Conservation (phyloP, 2,329 filamentous ascomycete species). For the Curvularia hawaiiensis region DNA sequence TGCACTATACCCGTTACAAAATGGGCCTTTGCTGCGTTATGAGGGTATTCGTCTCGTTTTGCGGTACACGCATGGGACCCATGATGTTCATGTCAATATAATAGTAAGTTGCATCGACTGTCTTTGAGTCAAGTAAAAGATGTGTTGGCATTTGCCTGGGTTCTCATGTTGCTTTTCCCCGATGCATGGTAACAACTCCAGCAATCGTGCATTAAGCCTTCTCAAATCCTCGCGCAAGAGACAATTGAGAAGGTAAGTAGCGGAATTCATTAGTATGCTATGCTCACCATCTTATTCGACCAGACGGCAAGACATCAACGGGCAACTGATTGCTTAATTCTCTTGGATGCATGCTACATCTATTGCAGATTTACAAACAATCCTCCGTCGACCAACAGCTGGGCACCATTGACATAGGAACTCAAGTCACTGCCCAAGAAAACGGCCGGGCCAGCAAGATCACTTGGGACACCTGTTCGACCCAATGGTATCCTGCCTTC, state of each 20-base stretch:
- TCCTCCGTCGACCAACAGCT: conserved; percentile 85
- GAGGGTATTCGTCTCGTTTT: background rate
- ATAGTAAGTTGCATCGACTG: background rate
- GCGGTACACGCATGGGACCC: background rate
- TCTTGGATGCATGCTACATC: background rate
- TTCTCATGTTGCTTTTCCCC: background rate
- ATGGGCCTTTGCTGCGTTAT: background rate
- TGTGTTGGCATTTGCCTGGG: background rate
- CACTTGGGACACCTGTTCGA: conserved; percentile 54
- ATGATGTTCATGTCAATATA: background rate
- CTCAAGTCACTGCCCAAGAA: conserved; percentile 79
- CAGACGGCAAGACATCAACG: background rate
- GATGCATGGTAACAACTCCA: background rate
- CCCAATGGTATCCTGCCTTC: conserved; percentile 78
- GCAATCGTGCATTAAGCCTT: background rate
- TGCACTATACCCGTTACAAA: background rate
- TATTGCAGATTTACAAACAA: conserved; percentile 78
- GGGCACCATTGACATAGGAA: conserved; percentile 68
- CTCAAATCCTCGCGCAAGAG: background rate
- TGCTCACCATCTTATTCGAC: background rate
- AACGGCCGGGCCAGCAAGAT: conserved; percentile 82
- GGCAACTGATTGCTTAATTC: background rate
- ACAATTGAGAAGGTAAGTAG: background rate
- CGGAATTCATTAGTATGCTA: background rate
- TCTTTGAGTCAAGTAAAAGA: background rate